A percentile compares a stretch with the other conserved stretches of the same genome.
These are phyloP conservation scores for Hymenoscyphus repandus DNA, from an alignment of 2,329 filamentous ascomycete genomes.

Conservation along the genomic window DNA sequence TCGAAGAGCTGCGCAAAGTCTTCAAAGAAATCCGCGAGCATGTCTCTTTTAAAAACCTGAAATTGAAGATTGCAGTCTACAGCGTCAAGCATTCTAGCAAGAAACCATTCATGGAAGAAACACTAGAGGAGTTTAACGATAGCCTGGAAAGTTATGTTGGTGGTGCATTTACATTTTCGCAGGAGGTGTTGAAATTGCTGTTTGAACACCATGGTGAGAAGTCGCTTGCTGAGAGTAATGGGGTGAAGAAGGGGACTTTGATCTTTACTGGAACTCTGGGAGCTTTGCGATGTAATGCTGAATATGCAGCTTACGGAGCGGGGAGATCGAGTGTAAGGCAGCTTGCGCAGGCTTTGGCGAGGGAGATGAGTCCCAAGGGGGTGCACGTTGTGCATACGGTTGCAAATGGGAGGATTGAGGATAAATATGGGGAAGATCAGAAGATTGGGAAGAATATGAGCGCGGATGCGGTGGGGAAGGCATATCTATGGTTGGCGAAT, in stretches of 20 bases:
- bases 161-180: conserved; percentile 50
- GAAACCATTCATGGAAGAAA: conserved; percentile 51
- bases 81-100: conserved; percentile 50
- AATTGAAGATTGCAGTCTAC: conserved; percentile 48
- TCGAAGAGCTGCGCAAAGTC: conserved; percentile 40
- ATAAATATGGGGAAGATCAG: conserved; percentile 42
- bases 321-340: conserved; percentile 47
- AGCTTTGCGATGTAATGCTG: conserved; percentile 46
- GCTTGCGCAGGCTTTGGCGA: conserved; percentile 49
- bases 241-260: conserved; percentile 52
- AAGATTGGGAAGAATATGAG: conserved; percentile 49
- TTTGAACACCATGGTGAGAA: conserved; percentile 46
- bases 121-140: conserved; percentile 42
- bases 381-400: conserved; percentile 56
- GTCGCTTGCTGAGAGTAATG: conserved; percentile 37
- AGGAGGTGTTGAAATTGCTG: conserved; percentile 46
- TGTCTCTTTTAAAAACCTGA: conserved; percentile 42
- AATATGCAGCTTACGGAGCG: conserved; percentile 51
- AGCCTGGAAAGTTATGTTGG: conserved; percentile 48
- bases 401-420: conserved; percentile 48
- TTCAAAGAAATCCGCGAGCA: conserved; percentile 46
- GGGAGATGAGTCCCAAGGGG: conserved; percentile 51
- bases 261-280: conserved; percentile 54
- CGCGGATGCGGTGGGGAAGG: conserved; percentile 51
- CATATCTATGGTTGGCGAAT: conserved; percentile 46